phyloP scores from a whole-genome alignment of 1,284 basidiomycete genomes.

The Thecaphora thlaspeos region DNA sequence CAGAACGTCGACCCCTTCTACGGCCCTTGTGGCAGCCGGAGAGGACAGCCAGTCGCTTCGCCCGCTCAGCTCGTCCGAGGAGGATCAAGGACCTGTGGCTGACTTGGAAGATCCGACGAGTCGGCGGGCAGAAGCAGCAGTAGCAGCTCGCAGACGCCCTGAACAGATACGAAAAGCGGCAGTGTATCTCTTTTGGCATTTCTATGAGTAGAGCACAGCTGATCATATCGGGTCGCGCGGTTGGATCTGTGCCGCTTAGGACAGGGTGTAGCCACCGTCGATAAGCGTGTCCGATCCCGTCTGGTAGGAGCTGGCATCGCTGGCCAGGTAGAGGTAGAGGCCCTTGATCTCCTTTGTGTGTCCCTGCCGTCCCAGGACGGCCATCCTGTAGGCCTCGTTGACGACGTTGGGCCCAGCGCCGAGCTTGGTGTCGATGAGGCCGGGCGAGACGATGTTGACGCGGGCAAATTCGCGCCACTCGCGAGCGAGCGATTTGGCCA shows the following conservation, averaged over 20 bases:
- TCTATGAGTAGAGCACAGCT: too few relatives aligned
- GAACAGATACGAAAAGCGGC: too few relatives aligned
- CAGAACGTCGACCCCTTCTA: slow-evolving; percentile 28
- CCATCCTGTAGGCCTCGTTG: slow-evolving; percentile 41
- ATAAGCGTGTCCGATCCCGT: slow-evolving; percentile 43
- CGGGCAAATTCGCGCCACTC: slow-evolving; percentile 55
- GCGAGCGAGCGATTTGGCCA: slow-evolving; percentile 42
- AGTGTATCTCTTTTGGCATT: too few relatives aligned
- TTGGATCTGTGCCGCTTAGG: too few relatives aligned
- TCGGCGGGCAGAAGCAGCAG: too few relatives aligned
- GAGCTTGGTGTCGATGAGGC: slow-evolving; percentile 54
- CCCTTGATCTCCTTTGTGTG: slow-evolving; percentile 55
- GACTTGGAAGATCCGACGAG: slow-evolving; percentile 52
- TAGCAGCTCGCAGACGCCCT: too few relatives aligned
- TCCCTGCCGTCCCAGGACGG: slow-evolving; percentile 48
- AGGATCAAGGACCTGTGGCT: slow-evolving; percentile 51
- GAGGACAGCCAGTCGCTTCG: neutral
- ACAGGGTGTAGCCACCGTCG: slow-evolving; percentile 48
- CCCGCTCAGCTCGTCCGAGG: slow-evolving; percentile 38
- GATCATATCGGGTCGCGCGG: too few relatives aligned
- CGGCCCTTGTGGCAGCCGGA: slow-evolving; percentile 3
- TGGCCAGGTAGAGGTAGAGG: slow-evolving; percentile 46
- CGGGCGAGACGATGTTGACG: slow-evolving; percentile 57
- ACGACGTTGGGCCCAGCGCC: slow-evolving; percentile 36
- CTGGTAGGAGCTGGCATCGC: slow-evolving; percentile 36